Conservation (phyloP, 1,284 basidiomycete species). For the Boletus nobilissimus region DNA sequence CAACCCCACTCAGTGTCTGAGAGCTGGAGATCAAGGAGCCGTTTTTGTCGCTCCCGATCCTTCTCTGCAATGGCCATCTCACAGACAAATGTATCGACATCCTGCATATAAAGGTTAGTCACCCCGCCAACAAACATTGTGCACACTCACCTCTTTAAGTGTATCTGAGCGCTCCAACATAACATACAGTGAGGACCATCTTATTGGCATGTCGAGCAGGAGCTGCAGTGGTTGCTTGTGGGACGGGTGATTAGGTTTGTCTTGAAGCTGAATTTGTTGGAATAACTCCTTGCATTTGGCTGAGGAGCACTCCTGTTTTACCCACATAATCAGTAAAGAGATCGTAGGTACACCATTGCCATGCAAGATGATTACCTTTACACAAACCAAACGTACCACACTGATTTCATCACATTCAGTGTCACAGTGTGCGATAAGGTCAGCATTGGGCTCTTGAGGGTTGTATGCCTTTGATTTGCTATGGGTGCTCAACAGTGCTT, state of each 20-base stretch:
- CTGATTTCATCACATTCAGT: not conserved
- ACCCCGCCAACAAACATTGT: not conserved
- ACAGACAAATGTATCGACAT: not conserved
- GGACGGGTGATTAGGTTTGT: too few species aligned
- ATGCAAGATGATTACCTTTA: not conserved
- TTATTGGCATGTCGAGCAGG: too few species aligned
- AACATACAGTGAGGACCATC: too few species aligned
- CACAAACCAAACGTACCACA: not conserved
- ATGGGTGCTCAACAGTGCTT: not conserved
- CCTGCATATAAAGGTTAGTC: not conserved
- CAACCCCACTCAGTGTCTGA: not conserved
- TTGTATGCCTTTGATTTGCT: not conserved
- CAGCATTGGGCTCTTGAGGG: not conserved
- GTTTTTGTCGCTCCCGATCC: not conserved
- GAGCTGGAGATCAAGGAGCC: not conserved
- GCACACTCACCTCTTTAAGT: not conserved
- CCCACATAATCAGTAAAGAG: too few species aligned
- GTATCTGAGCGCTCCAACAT: too few species aligned
- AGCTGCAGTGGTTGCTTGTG: too few species aligned
- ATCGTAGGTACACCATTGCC: too few species aligned
- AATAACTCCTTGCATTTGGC: too few species aligned
- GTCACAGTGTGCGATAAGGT: not conserved
- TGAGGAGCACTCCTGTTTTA: too few species aligned
- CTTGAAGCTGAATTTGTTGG: too few species aligned
- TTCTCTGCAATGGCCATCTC: not conserved